Percentiles rank a stretch among this genome's conserved stretches.
Evolutionary conservation across 495 filamentous ascomycete genomes (phyloP).

Genomic region (Penicillium bialowiezense): DNA sequence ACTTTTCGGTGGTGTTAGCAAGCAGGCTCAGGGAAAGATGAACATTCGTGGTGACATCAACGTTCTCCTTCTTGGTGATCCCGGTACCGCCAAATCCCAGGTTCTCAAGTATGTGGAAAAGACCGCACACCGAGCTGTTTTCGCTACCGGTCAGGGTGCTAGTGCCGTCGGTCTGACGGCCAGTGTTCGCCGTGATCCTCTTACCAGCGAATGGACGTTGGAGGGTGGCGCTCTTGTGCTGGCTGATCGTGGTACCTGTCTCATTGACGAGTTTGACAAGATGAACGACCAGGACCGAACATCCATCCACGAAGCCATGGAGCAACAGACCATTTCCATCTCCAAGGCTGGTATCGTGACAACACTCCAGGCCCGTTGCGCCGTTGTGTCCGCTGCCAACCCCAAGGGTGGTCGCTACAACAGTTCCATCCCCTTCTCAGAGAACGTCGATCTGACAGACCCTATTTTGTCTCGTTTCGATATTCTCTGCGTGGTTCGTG

Average conservation of each 20-base stretch:
- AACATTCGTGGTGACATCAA: conserved; percentile 97
- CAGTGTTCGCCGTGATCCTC: conserved; percentile 89
- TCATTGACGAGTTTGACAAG: conserved; percentile 99
- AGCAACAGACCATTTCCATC: conserved; percentile 99
- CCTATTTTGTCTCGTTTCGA: conserved; percentile 99
- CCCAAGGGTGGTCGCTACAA: conserved; percentile 97
- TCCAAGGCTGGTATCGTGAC: conserved; percentile 99
- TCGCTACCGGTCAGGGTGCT: conserved; percentile 96
- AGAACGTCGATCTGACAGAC: conserved; percentile 96
- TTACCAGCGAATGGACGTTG: conserved; percentile 96
- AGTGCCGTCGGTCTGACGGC: conserved; percentile 97
- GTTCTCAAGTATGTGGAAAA: conserved; percentile 98
- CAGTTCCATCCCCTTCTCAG: conserved; percentile 86
- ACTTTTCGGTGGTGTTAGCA: conserved; percentile 92
- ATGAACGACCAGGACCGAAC: conserved; percentile 99
- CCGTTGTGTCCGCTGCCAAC: conserved; percentile 96
- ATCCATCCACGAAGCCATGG: conserved; percentile 99
- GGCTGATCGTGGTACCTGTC: conserved; percentile 90
- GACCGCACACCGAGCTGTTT: conserved; percentile 94
- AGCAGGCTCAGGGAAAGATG: conserved; percentile 82
- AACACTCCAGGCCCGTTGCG: conserved; percentile 94
- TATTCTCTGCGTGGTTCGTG: conserved; percentile 94
- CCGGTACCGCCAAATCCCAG: conserved; percentile 98
- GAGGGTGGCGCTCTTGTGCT: conserved; percentile 96
- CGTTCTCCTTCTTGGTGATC: conserved; percentile 93